Base-by-base conservation (phyloP, 768 basidiomycete genomes). In the Lentinula aciculospora region DNA sequence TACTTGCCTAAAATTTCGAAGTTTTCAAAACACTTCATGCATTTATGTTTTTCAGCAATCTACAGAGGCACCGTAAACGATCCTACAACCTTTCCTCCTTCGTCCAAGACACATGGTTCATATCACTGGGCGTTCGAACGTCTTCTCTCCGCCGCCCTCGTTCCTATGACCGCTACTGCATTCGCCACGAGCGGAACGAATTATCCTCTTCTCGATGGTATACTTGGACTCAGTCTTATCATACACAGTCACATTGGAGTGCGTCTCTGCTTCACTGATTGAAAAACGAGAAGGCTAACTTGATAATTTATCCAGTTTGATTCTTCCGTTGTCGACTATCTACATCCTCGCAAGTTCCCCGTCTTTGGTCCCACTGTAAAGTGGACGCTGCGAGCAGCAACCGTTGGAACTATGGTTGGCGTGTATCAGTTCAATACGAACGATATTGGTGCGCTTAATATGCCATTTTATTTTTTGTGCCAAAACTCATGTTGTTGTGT, bases 341-440 rank as follows among this genome's bases (percentile, higher is more conserved):
- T 98, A 46, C 94, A 98, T 74, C 75, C 81, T 25, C 90, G 96
- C 72, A 98, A 99, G 73, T 97, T 89, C 79, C 92, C 94, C n/a
- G 62, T 85, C 44, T 53, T 94, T 58, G 94, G 92, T 10, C 83
- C 76, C 1, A 55, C 86, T 46, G 65, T 71, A 12, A 83, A 76
- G n/a, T 98, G 96, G 96, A 69, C 76, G 7, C 77, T 98, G 56
- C 81, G 94, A 47, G 71, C 82, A 5, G 75, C 85, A 4, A 98
- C 97, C 28, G 82, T 86, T 37, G 92, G 85, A 21, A 84, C 89
- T 4, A 79, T 94, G 53, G 84, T 93, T 45, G 96, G 97, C 15
- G 82, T 98, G 5, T 99, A 97, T 76, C 89, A 97, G 71, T 98
- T 98, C 79, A 98, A 98, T 76, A 98, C 97, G 42, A 94, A 96